Evolutionary conservation across 2,329 filamentous ascomycete genomes (phyloP).

Genomic region (Aspergillus sojae): DNA sequence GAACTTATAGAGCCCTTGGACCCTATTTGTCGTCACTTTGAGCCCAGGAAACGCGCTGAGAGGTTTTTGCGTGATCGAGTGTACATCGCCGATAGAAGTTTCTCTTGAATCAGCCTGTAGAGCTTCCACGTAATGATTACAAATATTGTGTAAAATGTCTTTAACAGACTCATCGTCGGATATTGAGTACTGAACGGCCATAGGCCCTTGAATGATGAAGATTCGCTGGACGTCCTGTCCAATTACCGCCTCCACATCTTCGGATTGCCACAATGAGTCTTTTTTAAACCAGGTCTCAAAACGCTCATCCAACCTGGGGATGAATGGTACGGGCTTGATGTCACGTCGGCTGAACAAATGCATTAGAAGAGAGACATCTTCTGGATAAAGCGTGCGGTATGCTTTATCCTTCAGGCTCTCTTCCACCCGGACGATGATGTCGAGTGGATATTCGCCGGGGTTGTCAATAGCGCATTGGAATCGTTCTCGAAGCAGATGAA

Average conservation of each 20-base stretch:
- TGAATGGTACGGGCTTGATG: slow-evolving; percentile 96
- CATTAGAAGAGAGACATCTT: slow-evolving; percentile 97
- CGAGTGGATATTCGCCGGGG: slow-evolving; percentile 80
- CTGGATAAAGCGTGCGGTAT: slow-evolving; percentile 91
- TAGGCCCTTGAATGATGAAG: slow-evolving; percentile 95
- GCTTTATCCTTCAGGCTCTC: slow-evolving; percentile 80
- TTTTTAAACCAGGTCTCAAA: slow-evolving; percentile 99
- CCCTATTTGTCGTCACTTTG: too few relatives aligned
- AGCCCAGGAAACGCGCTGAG: too few relatives aligned
- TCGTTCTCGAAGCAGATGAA: slow-evolving; percentile 93
- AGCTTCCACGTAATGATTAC: slow-evolving; percentile 65
- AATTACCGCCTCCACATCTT: slow-evolving; percentile 93
- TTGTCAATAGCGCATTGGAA: slow-evolving; percentile 75
- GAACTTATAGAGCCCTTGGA: too few relatives aligned
- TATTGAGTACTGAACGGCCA: slow-evolving; percentile 86
- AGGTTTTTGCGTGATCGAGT: slow-evolving; percentile 53
- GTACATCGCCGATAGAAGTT: slow-evolving; percentile 75
- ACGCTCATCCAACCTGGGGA: slow-evolving; percentile 88
- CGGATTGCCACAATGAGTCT: slow-evolving; percentile 98
- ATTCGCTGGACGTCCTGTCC: slow-evolving; percentile 94
- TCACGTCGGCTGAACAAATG: slow-evolving; percentile 86
- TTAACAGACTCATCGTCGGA: slow-evolving; percentile 91
- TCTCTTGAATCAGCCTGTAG: slow-evolving; percentile 70
- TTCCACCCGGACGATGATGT: slow-evolving; percentile 62
- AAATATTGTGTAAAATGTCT: slow-evolving; percentile 89